Percentiles rank a stretch among this genome's conserved stretches.
phyloP scores from a whole-genome alignment of 208 protist species.

The Trypanosoma melophagium region DNA sequence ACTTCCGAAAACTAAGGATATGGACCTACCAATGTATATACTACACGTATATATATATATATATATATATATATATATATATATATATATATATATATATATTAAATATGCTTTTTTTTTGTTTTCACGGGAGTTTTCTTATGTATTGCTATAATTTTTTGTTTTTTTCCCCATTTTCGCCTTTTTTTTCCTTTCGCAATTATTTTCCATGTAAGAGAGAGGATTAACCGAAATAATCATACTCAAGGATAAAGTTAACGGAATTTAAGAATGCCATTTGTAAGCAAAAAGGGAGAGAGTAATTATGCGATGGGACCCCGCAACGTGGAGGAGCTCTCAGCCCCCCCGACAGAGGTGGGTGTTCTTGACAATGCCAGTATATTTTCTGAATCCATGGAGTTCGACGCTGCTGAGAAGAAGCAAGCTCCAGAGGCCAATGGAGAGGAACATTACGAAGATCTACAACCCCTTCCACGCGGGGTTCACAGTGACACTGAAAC shows the following conservation, averaged over 20 bases:
- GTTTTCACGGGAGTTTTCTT: slow-evolving; percentile 3
- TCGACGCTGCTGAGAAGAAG: slow-evolving; percentile 65
- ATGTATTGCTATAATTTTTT: slow-evolving; percentile 19
- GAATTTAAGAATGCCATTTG: too few species aligned
- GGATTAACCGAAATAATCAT: background rate
- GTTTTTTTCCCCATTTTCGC: slow-evolving; percentile 23
- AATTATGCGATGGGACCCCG: slow-evolving; percentile 9
- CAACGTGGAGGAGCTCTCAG: slow-evolving; percentile 30
- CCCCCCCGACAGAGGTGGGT: slow-evolving; percentile 58
- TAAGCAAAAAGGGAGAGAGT: background rate
- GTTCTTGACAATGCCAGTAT: slow-evolving; percentile 66
- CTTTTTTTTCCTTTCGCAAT: slow-evolving; percentile 4
- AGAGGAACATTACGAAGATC: slow-evolving; percentile 5
- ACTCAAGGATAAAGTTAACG: too few species aligned
- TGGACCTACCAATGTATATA: too few species aligned
- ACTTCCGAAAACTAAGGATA: too few species aligned
- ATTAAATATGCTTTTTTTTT: slow-evolving; percentile 17
- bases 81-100: background rate
- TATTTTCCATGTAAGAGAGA: background rate
- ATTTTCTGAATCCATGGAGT: slow-evolving; percentile 63
- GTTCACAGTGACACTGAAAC: background rate
- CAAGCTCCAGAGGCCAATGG: slow-evolving; percentile 8
- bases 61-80: background rate
- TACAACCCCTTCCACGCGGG: slow-evolving; percentile 2
- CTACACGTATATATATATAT: background rate